Conservation (phyloP, 225 moss, liverwort and hornwort genomes). For the Polytrichum formosum region DNA sequence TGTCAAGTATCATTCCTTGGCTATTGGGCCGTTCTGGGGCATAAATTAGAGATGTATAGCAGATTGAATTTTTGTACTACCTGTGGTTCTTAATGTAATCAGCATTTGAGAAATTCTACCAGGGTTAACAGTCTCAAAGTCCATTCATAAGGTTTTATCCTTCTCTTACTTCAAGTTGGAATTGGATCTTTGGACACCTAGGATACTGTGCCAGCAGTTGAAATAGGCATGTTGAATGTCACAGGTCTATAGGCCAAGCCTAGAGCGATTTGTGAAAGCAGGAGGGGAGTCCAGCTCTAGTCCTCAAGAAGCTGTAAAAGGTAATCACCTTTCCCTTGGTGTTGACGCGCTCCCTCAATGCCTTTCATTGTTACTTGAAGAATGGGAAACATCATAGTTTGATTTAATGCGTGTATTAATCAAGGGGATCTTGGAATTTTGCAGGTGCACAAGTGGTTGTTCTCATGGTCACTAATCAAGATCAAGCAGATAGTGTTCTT, state of each 20-base stretch:
- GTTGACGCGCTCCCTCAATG: neutral
- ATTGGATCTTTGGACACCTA: neutral
- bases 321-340: conserved; percentile 16
- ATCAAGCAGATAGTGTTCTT: conserved; percentile 83
- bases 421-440: conserved; percentile 1
- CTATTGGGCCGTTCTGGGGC: too few relatives aligned
- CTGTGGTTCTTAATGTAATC: too few relatives aligned
- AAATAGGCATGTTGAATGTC: conserved; percentile 16
- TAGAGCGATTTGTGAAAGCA: conserved; percentile 71
- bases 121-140: too few relatives aligned
- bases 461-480: conserved; percentile 91
- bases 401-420: too few relatives aligned
- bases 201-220: neutral
- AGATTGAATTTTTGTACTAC: too few relatives aligned
- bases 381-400: neutral
- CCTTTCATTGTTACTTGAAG: neutral
- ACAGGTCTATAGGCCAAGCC: conserved; percentile 79
- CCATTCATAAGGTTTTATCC: too few relatives aligned
- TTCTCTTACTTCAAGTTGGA: neutral
- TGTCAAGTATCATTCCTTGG: too few relatives aligned
- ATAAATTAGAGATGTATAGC: too few relatives aligned
- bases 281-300: conserved; percentile 67
- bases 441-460: conserved; percentile 78
- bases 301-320: conserved; percentile 77
- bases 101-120: too few relatives aligned